Base-by-base conservation (phyloP, 1,284 basidiomycete species). In the Ceratobasidium sp. region DNA sequence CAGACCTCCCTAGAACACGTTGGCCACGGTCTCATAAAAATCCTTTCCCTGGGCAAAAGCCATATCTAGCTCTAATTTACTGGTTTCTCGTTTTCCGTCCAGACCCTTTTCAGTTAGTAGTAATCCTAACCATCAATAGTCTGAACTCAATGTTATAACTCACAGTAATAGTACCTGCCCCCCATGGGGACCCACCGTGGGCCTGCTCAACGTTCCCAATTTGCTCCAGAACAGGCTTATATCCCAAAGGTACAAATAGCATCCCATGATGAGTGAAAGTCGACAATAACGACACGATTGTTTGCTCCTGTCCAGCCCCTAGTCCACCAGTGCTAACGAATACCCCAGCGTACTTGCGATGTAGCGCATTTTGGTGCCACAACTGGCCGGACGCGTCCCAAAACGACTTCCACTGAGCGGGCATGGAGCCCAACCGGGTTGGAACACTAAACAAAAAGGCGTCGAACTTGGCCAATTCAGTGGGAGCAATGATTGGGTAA, bases 251-350 rank as follows among this genome's bases (percentile, higher is more conserved):
- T 7, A 96, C 93, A 84, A 88, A 95, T 84, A 91, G 87, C 81
- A 95, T 89, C 42, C 94, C 94, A 83, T 96, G 95, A 86, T 97
- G 95, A n/a, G 89, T 87, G 81, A 96, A 87, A 63, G 92, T 94
- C 39, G 94, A 94, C 71, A 96, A 81, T 61, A 89, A 85, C 82
- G 89, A 90, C 80, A 92, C 81, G 42, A 88, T 87, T 55, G 95
- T 96, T 28, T 89, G 84, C 84, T 94, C 93, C 83, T 95, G 93
- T 75, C 93, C 93, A 79, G 93, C 93, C 66, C 92, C 93, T 42
- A 87, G 89, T 56, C 88, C 61, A n/a, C 78, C 78, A 33, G 80
- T 79, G 70, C 73, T 73, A n/a, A 93, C 89, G 85, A 95, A 95
- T 75, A 92, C 85, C 72, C 77, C 76, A 6, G 89, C 95, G 72